These are phyloP conservation scores for Talaromyces stipitatus DNA, from an alignment of 495 filamentous ascomycete species.

Conservation along the genomic window DNA sequence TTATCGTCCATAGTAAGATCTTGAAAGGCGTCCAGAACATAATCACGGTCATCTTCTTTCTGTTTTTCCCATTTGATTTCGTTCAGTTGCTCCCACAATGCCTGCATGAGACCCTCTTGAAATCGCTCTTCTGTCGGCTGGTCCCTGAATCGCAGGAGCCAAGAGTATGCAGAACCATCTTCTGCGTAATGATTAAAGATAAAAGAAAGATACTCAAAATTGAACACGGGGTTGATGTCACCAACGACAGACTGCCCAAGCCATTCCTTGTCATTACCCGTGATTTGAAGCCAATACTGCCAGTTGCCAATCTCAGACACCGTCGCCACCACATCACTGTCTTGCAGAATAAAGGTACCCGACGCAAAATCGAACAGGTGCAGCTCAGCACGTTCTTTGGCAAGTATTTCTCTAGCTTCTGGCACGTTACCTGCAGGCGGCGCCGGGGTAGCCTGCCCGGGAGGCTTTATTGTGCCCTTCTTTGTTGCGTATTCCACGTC, in stretches of 20 bases:
- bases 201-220: conserved; percentile 95
- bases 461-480: conserved; percentile 30
- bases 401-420: conserved; percentile 61
- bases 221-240: conserved; percentile 97
- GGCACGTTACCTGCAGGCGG: conserved; percentile 60
- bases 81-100: conserved; percentile 94
- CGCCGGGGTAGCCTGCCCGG: conserved; percentile 22
- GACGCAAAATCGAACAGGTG: conserved; percentile 88
- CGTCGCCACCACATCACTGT: conserved; percentile 60
- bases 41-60: conserved; percentile 87
- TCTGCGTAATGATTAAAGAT: conserved; percentile 95
- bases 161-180: conserved; percentile 88
- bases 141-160: conserved; percentile 89
- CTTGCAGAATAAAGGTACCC: conserved; percentile 77
- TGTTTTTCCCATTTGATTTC: conserved; percentile 89
- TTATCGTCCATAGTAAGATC: conserved; percentile 88
- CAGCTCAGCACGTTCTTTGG: conserved; percentile 71
- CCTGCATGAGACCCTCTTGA: conserved; percentile 90
- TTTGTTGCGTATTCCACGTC: conserved; percentile 40
- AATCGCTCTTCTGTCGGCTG: conserved; percentile 73
- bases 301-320: conserved; percentile 85
- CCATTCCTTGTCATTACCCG: conserved; percentile 72
- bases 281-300: conserved; percentile 94
- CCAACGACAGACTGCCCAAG: conserved; percentile 75
- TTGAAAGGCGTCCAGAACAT: conserved; percentile 92